Percentiles rank a stretch among this genome's conserved stretches.
Evolutionary conservation across 306 rosid genomes (phyloP).

Genomic region (Corylus americana): DNA sequence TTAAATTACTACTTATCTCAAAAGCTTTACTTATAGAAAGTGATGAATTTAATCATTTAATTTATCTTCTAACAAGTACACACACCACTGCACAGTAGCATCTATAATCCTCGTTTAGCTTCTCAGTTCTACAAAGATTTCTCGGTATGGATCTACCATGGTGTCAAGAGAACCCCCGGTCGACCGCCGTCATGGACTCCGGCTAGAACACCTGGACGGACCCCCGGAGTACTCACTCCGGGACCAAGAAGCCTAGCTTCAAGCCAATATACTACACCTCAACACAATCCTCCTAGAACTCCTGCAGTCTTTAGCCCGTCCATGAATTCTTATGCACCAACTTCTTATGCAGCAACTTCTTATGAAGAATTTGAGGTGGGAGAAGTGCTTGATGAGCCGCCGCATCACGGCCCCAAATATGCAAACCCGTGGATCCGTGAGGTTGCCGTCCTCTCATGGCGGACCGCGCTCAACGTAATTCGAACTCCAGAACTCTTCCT

Average conservation of each 20-base stretch:
- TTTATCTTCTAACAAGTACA: too few relatives aligned
- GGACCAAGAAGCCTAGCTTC: conserved; percentile 50
- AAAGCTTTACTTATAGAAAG: too few relatives aligned
- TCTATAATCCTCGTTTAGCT: conserved; percentile 65
- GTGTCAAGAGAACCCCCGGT: conserved; percentile 71
- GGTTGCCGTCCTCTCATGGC: conserved; percentile 77
- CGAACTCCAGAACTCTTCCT: conserved; percentile 89
- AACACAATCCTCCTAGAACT: conserved; percentile 36
- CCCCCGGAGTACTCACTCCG: conserved; percentile 58
- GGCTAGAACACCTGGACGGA: conserved; percentile 64
- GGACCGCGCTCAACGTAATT: conserved; percentile 66
- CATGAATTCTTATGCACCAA: conserved; percentile 36
- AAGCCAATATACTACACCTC: conserved; percentile 55
- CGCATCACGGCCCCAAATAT: conserved; percentile 47
- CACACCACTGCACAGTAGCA: conserved; percentile 63
- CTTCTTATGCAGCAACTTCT: conserved; percentile 35
- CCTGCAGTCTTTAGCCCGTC: conserved; percentile 42
- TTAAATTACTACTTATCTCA: too few relatives aligned
- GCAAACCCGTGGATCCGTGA: conserved; percentile 88
- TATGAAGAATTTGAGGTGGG: conserved; percentile 48
- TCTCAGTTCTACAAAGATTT: conserved; percentile 86
- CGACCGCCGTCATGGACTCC: conserved; percentile 85
- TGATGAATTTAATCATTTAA: too few relatives aligned
- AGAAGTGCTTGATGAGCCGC: conserved; percentile 57
- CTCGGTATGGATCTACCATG: conserved; percentile 72